These are phyloP conservation scores for Candida pseudoglaebosa DNA, from an alignment of 805 yeast genomes.

Conservation along the genomic window DNA sequence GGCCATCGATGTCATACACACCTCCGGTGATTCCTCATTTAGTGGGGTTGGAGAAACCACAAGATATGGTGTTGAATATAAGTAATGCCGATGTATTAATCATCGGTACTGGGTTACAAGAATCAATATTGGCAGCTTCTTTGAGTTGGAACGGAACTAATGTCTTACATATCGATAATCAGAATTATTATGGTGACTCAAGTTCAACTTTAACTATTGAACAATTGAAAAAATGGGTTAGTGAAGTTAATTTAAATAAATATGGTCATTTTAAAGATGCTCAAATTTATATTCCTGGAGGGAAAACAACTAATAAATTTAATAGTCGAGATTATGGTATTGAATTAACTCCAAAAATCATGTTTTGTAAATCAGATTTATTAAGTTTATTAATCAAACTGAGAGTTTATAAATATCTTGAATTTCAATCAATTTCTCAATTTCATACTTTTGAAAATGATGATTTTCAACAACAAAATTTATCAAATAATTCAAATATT, in stretches of 20 bases:
- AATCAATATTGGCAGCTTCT: conserved; percentile 87
- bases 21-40: conserved; percentile 60
- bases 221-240: conserved; percentile 81
- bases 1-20: conserved; percentile 39
- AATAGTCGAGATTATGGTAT: conserved; percentile 76
- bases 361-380: conserved; percentile 89
- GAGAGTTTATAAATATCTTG: conserved; percentile 86
- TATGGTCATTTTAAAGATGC: conserved; percentile 61
- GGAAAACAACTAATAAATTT: conserved; percentile 45
- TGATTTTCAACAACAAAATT: conserved; percentile 62
- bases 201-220: conserved; percentile 83
- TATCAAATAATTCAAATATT: conserved; percentile 50
- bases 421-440: conserved; percentile 81
- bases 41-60: conserved; percentile 76
- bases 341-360: conserved; percentile 79
- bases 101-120: conserved; percentile 89
- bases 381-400: conserved; percentile 74
- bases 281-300: conserved; percentile 68
- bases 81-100: conserved; percentile 77
- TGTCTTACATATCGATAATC: conserved; percentile 84
- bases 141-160: conserved; percentile 98
- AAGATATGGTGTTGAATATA: conserved; percentile 59
- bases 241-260: conserved; percentile 53
- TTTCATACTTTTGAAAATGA: conserved; percentile 96
- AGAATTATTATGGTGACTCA: conserved; percentile 84